Evolutionary conservation across 495 filamentous ascomycete genomes (phyloP), one percentile per base, ranked within the genome.

Genomic region (Clohesyomyces aquaticus): DNA sequence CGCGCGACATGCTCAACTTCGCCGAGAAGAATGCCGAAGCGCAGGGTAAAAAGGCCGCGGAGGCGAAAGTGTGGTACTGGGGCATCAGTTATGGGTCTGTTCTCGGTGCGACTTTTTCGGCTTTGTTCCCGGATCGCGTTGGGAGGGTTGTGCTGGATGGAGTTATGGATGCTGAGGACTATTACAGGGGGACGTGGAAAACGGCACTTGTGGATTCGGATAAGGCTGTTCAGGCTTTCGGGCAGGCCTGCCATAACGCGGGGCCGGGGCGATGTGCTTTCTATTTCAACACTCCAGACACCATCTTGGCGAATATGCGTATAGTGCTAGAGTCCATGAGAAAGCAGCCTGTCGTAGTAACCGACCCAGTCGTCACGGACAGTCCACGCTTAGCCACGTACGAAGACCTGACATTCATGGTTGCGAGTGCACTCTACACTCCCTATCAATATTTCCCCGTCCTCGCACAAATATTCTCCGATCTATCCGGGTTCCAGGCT

Each of bases 121-220:
- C 80, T 0, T 77, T 85, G 63, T 81, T 76, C 32, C 82, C 82
- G 0, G 72, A 81, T 50, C 79, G 80, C 27, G 68, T 85, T 10
- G 63, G 70, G 1, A 75, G 82, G 9, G 69, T 76, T 28, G 69
- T 84, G 1, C 73, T 86, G 6, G 83, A 86, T 54, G 83, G 77
- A 3, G 81, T 83, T 4, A 79, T 80, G 8, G 58, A 77, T 75
- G 48, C 74, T 41, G 77, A 77, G 28, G 68, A 74, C 61, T 60
- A 66, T 29, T 43, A 58, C 16, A 46, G 1, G 4, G 55, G 55
- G 1, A 23, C 25, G 4, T 10, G 3, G 16, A 4, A 16, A 16
- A 19, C 28, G n/a, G 16, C 26, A 14, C 8, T 55, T 22, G 28
- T 41, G 8, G 29, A 32, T 32, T 9, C 28, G n/a, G 52, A 55